phyloP scores from a whole-genome alignment of 164 flowering plant species.

The Aristolochia contorta region DNA sequence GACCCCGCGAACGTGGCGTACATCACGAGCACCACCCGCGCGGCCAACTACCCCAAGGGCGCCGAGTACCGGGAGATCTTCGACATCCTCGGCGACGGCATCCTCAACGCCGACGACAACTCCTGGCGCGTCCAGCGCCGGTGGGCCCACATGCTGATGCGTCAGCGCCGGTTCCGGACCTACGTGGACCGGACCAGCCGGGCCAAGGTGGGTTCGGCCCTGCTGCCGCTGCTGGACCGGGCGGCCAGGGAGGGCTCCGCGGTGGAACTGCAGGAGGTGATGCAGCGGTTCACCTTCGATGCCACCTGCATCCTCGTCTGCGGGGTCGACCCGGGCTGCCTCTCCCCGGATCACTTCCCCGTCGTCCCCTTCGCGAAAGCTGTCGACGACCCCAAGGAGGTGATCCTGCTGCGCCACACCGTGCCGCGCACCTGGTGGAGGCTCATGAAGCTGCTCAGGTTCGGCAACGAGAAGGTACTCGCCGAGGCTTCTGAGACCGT shows the following conservation, averaged over 20 bases:
- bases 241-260: conserved; percentile 1
- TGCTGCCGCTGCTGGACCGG: conserved; percentile 19
- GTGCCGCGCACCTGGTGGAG: conserved; percentile 13
- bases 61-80: background rate
- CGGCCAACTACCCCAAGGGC: conserved; percentile 14
- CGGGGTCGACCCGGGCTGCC: conserved; percentile 18
- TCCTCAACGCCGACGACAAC: conserved; percentile 15
- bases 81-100: conserved; percentile 15
- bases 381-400: conserved; percentile 21
- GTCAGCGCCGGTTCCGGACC: conserved; percentile 6
- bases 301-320: conserved; percentile 17
- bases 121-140: conserved; percentile 12
- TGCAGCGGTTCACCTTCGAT: conserved; percentile 31
- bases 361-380: conserved; percentile 24
- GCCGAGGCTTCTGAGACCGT: conserved; percentile 5
- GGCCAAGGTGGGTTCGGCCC: conserved; percentile 15
- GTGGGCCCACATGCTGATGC: conserved; percentile 3
- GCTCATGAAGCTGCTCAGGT: background rate
- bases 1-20: conserved; percentile 20
- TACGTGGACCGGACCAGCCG: conserved; percentile 9
- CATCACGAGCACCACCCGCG: conserved; percentile 11
- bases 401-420: conserved; percentile 15
- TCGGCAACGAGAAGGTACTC: background rate
- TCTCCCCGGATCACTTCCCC: conserved; percentile 15
- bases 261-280: conserved; percentile 31